Evolutionary conservation across 2,329 filamentous ascomycete genomes (phyloP), one percentile per base, ranked within the genome.

Genomic region (Aureobasidium zeae): DNA sequence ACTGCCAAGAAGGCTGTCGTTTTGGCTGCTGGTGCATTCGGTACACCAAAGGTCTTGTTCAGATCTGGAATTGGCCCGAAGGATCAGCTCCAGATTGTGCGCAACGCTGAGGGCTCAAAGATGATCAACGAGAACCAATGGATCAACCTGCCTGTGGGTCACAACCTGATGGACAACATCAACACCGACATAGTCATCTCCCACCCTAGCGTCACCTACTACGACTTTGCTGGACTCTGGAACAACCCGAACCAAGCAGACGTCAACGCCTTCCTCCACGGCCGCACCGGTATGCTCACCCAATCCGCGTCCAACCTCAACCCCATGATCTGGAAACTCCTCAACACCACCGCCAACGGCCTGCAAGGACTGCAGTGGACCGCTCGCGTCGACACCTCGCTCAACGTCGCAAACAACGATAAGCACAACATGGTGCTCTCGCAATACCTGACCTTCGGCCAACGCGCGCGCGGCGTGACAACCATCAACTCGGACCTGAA

Each of bases 171-270:
- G 33, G 43, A 45, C 16, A 45, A 45, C 43, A 45, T 45, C 34
- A 45, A 45, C 34, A 48, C 46, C 19, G 43, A 45, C 16, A 48
- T 48, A 9, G 42, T 48, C 31, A 15, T 48, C 9, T 45, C 42
- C 5, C 31, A 41, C 26, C 46, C 46, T 4, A 34, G 35, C 22
- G 38, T 48, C 15, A 31, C 31, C 15, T 42, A 34, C 35, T 48
- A 45, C 31, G 42, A 41, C 19, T 48, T 41, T 17, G 19, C 26
- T 26, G 33, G 13, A 8, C 32, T 30, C 5, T 48, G 44, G 34
- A 24, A 29, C 25, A 29, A 26, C 17, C 46, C 46, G 6, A 35
- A 39, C 28, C 31, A 33, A 11, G 30, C 22, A 2, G 46, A 48
- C 19, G 42, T 28, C 3, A 22, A 31, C 19, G 30, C 37, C 20